phyloP scores from a whole-genome alignment of 305 asterid species.

The Caryopteris hybrid region DNA sequence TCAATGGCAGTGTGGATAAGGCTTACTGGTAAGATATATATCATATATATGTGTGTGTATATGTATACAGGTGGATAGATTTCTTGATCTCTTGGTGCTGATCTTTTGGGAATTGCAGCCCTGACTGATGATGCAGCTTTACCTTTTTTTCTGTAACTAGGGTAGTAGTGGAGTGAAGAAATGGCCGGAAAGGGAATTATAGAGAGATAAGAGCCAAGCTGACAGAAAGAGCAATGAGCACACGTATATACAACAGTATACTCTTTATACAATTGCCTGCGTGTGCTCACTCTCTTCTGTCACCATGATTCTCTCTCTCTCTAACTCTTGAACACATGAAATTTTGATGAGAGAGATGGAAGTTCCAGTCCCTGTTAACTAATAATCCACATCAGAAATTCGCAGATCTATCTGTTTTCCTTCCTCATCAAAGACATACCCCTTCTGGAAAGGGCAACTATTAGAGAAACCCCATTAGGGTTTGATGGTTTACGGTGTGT shows the following conservation, averaged over 20 bases:
- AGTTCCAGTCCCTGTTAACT: no score
- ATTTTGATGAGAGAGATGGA: no score
- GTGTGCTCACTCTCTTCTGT: slow-evolving; percentile 78
- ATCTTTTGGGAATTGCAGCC: slow-evolving; percentile 13
- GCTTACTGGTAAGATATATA: neutral
- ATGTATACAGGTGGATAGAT: neutral
- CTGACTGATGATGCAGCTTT: neutral
- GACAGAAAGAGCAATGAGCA: slow-evolving; percentile 70
- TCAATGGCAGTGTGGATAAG: slow-evolving; percentile 7
- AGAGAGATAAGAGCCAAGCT: slow-evolving; percentile 10
- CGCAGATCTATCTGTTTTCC: neutral
- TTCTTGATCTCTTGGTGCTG: neutral
- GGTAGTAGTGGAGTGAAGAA: neutral
- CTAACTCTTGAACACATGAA: neutral
- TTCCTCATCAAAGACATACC: no score
- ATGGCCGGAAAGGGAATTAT: neutral
- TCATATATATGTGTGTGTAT: no score
- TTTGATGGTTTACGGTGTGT: neutral
- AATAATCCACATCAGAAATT: neutral
- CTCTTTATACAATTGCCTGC: slow-evolving; percentile 43
- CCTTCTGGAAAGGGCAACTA: no score
- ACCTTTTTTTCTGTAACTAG: neutral
- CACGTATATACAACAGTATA: slow-evolving; percentile 34
- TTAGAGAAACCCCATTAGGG: neutral
- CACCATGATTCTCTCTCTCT: slow-evolving; percentile 27